phyloP scores from a whole-genome alignment of 1,139 yeast species.

The Hemisphaericaspora xylofermentans region DNA sequence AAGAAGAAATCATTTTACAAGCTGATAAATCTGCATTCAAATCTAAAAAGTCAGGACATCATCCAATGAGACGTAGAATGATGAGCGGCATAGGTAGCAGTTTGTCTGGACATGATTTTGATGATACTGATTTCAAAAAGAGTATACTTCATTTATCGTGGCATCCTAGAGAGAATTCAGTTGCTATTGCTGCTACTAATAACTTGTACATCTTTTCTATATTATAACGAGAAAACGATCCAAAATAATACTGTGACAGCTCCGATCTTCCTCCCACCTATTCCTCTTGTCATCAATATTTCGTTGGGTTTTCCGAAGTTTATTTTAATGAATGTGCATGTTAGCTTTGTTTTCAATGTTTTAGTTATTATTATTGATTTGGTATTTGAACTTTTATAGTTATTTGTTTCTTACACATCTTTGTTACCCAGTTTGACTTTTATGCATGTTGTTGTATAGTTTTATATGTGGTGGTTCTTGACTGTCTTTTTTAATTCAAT shows the following conservation, averaged over 20 bases:
- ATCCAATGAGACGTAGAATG: constrained; percentile 43
- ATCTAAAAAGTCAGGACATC: constrained; percentile 56
- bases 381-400: background rate
- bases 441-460: background rate
- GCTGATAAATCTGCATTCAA: constrained; percentile 98
- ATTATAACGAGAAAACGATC: constrained; percentile 26
- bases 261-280: background rate
- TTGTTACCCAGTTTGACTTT: background rate
- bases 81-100: constrained; percentile 44
- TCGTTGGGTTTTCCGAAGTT: background rate
- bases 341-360: constrained; percentile 1
- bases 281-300: too few species aligned
- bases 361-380: constrained; percentile 1
- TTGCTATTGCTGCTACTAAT: constrained; percentile 98
- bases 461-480: background rate
- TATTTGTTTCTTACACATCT: background rate
- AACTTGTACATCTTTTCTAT: constrained; percentile 81
- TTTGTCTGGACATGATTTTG: constrained; percentile 54
- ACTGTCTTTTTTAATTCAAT: background rate
- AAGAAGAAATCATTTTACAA: constrained; percentile 77
- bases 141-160: constrained; percentile 94
- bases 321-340: constrained; percentile 1
- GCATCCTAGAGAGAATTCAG: constrained; percentile 97
- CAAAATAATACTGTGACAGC: background rate
- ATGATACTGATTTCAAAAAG: constrained; percentile 90